These are phyloP conservation scores for Phytophthora agathidicida DNA, from an alignment of 352 stramenopile species.

Conservation along the genomic window DNA sequence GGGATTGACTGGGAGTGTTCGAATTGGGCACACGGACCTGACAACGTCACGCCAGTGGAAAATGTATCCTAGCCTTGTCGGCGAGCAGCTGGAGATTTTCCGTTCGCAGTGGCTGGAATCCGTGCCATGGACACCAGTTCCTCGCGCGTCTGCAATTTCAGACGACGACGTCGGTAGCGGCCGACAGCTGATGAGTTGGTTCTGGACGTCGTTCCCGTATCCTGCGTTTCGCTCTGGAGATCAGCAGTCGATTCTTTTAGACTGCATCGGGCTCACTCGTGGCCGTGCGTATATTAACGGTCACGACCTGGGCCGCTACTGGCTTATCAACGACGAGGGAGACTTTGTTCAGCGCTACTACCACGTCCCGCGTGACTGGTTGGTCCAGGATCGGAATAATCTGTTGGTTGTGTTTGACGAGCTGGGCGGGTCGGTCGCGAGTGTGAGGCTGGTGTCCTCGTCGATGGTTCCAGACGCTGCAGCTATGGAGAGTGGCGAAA, in stretches of 20 bases:
- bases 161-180: background rate
- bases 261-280: conserved; percentile 62
- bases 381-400: conserved; percentile 46
- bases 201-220: conserved; percentile 51
- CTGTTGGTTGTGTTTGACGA: conserved; percentile 72
- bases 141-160: background rate
- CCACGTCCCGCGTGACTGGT: conserved; percentile 63
- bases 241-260: conserved; percentile 51
- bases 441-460: conserved; percentile 59
- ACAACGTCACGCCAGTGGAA: conserved; percentile 39
- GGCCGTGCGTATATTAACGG: conserved; percentile 70
- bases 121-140: conserved; percentile 48
- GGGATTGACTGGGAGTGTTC: conserved; percentile 59
- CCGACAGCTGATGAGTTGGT: conserved; percentile 57
- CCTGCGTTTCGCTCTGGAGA: conserved; percentile 1
- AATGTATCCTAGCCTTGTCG: conserved; percentile 69
- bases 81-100: conserved; percentile 69
- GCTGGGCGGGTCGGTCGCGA: conserved; percentile 48
- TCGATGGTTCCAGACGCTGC: conserved; percentile 43
- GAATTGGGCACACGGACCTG: conserved; percentile 45
- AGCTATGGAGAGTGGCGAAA: conserved; percentile 2
- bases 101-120: conserved; percentile 49
- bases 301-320: conserved; percentile 71
- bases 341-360: conserved; percentile 76
- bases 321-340: conserved; percentile 59